A percentile compares a stretch with the other conserved stretches of the same genome.
phyloP scores from a whole-genome alignment of 805 yeast genomes.

The Teunomyces barrocoloradensis region DNA sequence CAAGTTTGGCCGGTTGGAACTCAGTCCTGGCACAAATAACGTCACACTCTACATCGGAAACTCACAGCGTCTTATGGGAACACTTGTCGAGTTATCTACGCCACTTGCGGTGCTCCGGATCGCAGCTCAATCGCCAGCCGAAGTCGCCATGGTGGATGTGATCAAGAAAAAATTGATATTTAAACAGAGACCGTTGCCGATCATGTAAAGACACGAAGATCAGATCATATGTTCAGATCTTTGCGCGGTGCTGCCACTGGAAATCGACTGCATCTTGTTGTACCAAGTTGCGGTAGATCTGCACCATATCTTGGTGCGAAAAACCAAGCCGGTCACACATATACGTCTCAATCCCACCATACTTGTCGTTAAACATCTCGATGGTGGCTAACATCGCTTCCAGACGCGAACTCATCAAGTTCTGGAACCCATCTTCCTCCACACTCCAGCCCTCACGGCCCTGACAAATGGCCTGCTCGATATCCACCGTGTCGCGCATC shows the following conservation, averaged over 20 bases:
- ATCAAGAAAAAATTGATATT: conserved; percentile 59
- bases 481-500: conserved; percentile 18
- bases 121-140: conserved; percentile 14
- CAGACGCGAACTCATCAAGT: conserved; percentile 60
- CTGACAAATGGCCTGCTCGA: conserved; percentile 21
- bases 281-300: conserved; percentile 26
- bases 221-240: neutral
- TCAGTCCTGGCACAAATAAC: conserved; percentile 39
- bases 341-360: conserved; percentile 55
- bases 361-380: conserved; percentile 48
- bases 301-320: conserved; percentile 40
- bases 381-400: conserved; percentile 70
- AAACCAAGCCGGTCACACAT: conserved; percentile 43
- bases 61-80: conserved; percentile 68
- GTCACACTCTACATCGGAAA: conserved; percentile 65
- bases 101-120: conserved; percentile 65
- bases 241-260: conserved; percentile 6
- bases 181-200: conserved; percentile 70
- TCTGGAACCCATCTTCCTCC: conserved; percentile 53
- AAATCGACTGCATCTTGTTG: conserved; percentile 13
- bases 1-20: conserved; percentile 47
- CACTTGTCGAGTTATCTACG: conserved; percentile 53
- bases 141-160: conserved; percentile 54
- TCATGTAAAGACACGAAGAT: conserved; percentile 51
- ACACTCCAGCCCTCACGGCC: conserved; percentile 43